A percentile compares a stretch with the other conserved stretches of the same genome.
These are phyloP conservation scores for Pythium grandisporangium DNA, from an alignment of 352 stramenopile species.

Conservation along the genomic window DNA sequence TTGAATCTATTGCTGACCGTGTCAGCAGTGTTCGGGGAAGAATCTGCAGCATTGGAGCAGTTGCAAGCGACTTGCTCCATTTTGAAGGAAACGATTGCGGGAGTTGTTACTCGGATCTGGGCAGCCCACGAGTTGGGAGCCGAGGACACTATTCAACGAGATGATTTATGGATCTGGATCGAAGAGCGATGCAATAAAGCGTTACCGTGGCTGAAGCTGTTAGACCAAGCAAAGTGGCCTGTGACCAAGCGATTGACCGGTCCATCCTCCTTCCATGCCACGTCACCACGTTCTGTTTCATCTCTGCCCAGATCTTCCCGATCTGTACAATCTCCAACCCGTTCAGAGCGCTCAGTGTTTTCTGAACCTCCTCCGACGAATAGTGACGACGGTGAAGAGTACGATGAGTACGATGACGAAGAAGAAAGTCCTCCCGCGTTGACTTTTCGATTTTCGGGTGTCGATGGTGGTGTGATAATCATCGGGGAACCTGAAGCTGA, in stretches of 20 bases:
- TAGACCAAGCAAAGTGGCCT: slow-evolving; percentile 66
- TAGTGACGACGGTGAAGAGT: no score
- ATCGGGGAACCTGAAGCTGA: slow-evolving; percentile 53
- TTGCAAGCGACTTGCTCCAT: slow-evolving; percentile 48
- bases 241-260: slow-evolving; percentile 37
- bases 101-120: slow-evolving; percentile 43
- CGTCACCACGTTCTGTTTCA: neutral
- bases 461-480: slow-evolving; percentile 44
- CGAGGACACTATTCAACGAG: slow-evolving; percentile 11
- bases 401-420: slow-evolving; percentile 10
- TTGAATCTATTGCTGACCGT: slow-evolving; percentile 43
- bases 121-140: neutral
- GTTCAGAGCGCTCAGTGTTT: neutral
- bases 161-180: slow-evolving; percentile 54
- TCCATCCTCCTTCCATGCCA: no score
- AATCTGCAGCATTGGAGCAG: slow-evolving; percentile 34
- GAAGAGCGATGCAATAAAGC: slow-evolving; percentile 38
- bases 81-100: slow-evolving; percentile 38
- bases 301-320: neutral
- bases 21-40: slow-evolving; percentile 52
- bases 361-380: no score
- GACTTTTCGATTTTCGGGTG: slow-evolving; percentile 60
- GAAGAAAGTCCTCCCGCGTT: slow-evolving; percentile 18
- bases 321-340: neutral
- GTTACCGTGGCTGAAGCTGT: slow-evolving; percentile 58